Evolutionary conservation across 2,329 filamentous ascomycete species (phyloP), one percentile per base, ranked within the genome.

Genomic region (Calonectria fujianensis): DNA sequence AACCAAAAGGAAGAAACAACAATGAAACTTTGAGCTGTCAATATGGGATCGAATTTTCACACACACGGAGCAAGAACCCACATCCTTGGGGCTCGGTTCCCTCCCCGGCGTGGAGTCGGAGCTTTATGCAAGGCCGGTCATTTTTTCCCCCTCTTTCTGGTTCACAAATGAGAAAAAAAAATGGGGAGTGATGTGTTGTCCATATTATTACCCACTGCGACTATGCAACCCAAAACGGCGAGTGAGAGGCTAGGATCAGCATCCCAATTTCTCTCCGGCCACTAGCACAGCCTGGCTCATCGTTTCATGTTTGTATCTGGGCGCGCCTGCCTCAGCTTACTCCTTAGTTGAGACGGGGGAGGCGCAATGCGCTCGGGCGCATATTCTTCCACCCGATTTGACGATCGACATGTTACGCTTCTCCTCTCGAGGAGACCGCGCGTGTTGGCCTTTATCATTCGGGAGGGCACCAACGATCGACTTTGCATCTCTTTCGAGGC

Each of bases 311-410:
- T 63, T 63, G 37, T 16, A 63, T 63, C 24, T 29, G 35, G 57
- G 57, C 57, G 57, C 51, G 51, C 18, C 57, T 48, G 39, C 61
- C 27, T 64, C 61, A 64, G 61, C 16, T 29, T 48, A 48, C 41
- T 48, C 41, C 41, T 4, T 20, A 48, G 41, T 8, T 48, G 45
- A 16, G 61, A 45, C 37, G 41, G 18, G 37, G 37, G 61, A 18
- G 61, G 39, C 29, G 41, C 61, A 65, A 41, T 50, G 61, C 41
- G 41, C 39, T 65, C 61, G 61, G 61, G 61, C 41, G 61, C 24
- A 65, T 35, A 50, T 65, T 65, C 27, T 65, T 65, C 41, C 61
- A 50, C 61, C 61, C 61, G 61, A 27, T 16, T 31, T 41, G 57
- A 16, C 16, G 35, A 63, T 29, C 57, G 37, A 41, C n/a, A 63